These are phyloP conservation scores for Lepidium sativum DNA, from an alignment of 345 rosid genomes.

Conservation along the genomic window DNA sequence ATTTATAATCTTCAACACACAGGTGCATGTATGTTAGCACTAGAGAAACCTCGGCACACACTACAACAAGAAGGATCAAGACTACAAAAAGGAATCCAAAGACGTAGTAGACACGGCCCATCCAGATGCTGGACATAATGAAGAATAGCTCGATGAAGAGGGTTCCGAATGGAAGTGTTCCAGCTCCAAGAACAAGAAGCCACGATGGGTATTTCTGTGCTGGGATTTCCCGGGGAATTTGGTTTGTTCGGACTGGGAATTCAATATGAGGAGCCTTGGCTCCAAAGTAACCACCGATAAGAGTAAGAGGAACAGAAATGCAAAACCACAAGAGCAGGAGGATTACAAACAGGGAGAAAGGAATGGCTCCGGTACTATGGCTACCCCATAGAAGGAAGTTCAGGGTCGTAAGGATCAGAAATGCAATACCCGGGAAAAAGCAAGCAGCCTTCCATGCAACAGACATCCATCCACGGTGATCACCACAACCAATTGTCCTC, in stretches of 20 bases:
- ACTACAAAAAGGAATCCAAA: slow-evolving; percentile 57
- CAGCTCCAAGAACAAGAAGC: slow-evolving; percentile 67
- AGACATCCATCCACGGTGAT: slow-evolving; percentile 56
- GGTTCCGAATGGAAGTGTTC: slow-evolving; percentile 68
- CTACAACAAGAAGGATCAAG: slow-evolving; percentile 56
- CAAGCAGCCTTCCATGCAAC: slow-evolving; percentile 66
- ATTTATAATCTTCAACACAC: slow-evolving; percentile 65
- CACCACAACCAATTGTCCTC: slow-evolving; percentile 49
- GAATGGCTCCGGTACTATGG: slow-evolving; percentile 70
- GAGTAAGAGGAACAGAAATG: slow-evolving; percentile 54
- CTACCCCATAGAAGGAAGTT: slow-evolving; percentile 65
- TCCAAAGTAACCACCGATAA: slow-evolving; percentile 59
- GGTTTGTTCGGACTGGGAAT: slow-evolving; percentile 69
- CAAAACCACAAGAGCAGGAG: slow-evolving; percentile 53
- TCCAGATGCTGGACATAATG: slow-evolving; percentile 73
- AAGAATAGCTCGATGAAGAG: slow-evolving; percentile 78
- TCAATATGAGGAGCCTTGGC: slow-evolving; percentile 59
- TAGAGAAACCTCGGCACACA: slow-evolving; percentile 64
- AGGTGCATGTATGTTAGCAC: slow-evolving; percentile 73
- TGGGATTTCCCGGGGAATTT: slow-evolving; percentile 71
- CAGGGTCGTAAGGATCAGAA: slow-evolving; percentile 44
- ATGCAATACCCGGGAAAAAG: slow-evolving; percentile 73
- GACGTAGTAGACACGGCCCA: slow-evolving; percentile 69
- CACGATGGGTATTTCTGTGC: slow-evolving; percentile 72
- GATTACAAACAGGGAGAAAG: slow-evolving; percentile 44